Evolutionary conservation across 495 filamentous ascomycete genomes (phyloP).

Genomic region (Aspergillus coremiiformis): DNA sequence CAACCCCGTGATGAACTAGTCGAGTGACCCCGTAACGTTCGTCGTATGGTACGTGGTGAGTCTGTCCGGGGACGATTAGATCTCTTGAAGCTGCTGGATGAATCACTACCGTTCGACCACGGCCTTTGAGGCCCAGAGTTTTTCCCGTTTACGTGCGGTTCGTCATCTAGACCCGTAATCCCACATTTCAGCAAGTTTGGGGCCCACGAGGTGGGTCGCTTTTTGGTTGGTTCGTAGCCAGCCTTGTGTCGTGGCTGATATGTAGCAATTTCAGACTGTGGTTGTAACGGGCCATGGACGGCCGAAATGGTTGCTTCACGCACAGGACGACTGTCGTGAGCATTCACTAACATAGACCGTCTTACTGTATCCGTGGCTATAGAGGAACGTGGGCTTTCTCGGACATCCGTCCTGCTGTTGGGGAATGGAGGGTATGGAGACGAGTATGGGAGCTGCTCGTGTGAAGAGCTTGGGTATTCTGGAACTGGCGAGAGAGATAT

Average conservation of each 20-base stretch:
- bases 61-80: slow-evolving; percentile 30
- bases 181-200: slow-evolving; percentile 15
- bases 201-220: slow-evolving; percentile 24
- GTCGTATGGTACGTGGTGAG: slow-evolving; percentile 44
- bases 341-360: slow-evolving; percentile 22
- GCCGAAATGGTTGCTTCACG: neutral
- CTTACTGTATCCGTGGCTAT: slow-evolving; percentile 10
- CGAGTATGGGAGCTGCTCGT: slow-evolving; percentile 13
- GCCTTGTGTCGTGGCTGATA: neutral
- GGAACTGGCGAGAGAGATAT: slow-evolving; percentile 10
- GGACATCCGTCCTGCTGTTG: neutral
- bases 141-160: slow-evolving; percentile 1
- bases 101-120: slow-evolving; percentile 50
- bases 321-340: slow-evolving; percentile 8
- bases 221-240: slow-evolving; percentile 6
- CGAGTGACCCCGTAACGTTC: slow-evolving; percentile 44
- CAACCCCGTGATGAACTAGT: slow-evolving; percentile 16
- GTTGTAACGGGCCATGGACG: neutral
- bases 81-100: slow-evolving; percentile 56
- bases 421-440: slow-evolving; percentile 19
- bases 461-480: slow-evolving; percentile 15
- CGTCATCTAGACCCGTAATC: neutral
- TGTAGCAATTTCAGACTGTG: neutral
- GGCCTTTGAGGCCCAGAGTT: slow-evolving; percentile 20
- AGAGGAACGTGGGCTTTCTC: slow-evolving; percentile 2